Base-by-base conservation (phyloP, 352 stramenopile species). In the Phytophthora pini region DNA sequence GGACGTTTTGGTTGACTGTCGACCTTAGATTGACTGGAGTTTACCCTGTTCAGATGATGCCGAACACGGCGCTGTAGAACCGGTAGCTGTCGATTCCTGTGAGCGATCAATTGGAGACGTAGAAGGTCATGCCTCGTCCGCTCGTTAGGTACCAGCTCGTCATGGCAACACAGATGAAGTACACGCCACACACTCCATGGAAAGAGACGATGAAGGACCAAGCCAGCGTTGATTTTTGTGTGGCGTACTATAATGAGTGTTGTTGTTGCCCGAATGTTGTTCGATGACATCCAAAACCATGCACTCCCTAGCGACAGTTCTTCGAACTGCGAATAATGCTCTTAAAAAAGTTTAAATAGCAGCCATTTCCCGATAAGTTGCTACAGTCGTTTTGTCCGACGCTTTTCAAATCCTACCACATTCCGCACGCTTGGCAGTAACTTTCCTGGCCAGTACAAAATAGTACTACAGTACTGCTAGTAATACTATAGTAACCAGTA, bases 121-220 rank as follows among this genome's bases (percentile, higher is more conserved):
- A 80, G 34, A 71, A 73, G 11, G 52, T n/a, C 48, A 80, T 53
- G 17, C 13, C 8, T 34, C 7, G 63, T 13, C 46, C 44, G 0
- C 26, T 57, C 1, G 65, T 50, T 13, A 80, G 49, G 43, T 70
- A 77, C 20, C 64, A 26, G 26, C 76, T 73, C 2, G 74, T 61
- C 2, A 58, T 31, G 1, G 65, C 54, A 15, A 68, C 53, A 0
- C 74, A 71, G 9, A 73, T 56, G 10, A 80, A 50, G 15, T 62
- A 56, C 1, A 29, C 32, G 9, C 56, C 61, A 39, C 66, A 76
- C 24, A 49, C 46, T 2, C 45, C 15, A 45, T 76, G 66, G 24
- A 76, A 58, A 11, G 11, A 6, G n/a, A 79, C 24, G 38, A 76
- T 76, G 20, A 57, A 44, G 22, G 62, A 3, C 70, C 70, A 79